Evolutionary conservation across 805 yeast genomes (phyloP).

Genomic region (Nematodospora valgi): DNA sequence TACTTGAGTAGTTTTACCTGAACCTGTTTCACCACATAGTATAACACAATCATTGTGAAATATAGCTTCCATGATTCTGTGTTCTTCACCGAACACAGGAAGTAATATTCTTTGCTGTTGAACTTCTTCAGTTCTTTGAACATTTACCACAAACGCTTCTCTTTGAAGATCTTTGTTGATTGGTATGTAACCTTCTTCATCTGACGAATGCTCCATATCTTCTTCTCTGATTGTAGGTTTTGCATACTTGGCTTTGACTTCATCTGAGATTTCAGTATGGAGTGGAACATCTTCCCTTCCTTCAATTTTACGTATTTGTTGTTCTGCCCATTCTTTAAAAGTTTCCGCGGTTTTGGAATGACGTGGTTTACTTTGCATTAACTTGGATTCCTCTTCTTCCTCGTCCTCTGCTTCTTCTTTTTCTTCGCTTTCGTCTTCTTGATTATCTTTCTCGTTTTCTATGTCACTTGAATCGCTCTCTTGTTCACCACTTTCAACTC

Average conservation of each 20-base stretch:
- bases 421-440: conserved; percentile 24
- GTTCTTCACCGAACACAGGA: conserved; percentile 91
- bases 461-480: conserved; percentile 23
- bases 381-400: conserved; percentile 25
- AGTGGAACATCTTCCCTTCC: conserved; percentile 48
- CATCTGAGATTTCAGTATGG: conserved; percentile 36
- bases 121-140: conserved; percentile 61
- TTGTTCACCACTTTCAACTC: conserved; percentile 19
- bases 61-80: conserved; percentile 90
- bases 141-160: conserved; percentile 64
- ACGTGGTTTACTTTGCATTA: conserved; percentile 38
- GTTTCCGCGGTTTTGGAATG: conserved; percentile 45
- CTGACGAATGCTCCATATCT: conserved; percentile 68
- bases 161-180: conserved; percentile 52
- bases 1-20: conserved; percentile 97
- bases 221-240: conserved; percentile 60
- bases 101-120: conserved; percentile 66
- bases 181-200: conserved; percentile 58
- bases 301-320: conserved; percentile 60
- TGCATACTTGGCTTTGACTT: conserved; percentile 40
- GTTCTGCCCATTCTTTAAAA: conserved; percentile 88
- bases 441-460: conserved; percentile 29
- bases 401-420: conserved; percentile 30
- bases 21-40: conserved; percentile 97
- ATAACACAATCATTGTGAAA: conserved; percentile 88